These are phyloP conservation scores for Pythium guiyangense DNA, from an alignment of 352 stramenopile species.

Conservation along the genomic window DNA sequence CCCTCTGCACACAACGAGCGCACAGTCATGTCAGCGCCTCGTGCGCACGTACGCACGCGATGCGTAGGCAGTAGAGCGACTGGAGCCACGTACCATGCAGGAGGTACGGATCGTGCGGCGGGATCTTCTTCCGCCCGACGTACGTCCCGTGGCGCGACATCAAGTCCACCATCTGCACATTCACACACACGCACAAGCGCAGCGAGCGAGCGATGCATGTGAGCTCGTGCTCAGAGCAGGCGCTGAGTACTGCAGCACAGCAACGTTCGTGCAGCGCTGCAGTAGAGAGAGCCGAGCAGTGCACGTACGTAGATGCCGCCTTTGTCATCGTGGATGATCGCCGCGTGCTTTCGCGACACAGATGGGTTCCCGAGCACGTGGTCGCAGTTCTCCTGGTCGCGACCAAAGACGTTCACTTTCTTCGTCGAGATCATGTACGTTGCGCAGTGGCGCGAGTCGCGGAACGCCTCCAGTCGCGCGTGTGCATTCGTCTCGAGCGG, in stretches of 20 bases:
- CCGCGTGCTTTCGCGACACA: constrained; percentile 83
- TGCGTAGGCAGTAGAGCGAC: too few relatives aligned
- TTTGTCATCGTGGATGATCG: constrained; percentile 75
- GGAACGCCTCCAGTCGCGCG: constrained; percentile 68
- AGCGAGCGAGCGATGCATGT: neutral
- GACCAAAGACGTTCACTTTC: constrained; percentile 78
- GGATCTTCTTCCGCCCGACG: constrained; percentile 79
- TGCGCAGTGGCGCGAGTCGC: constrained; percentile 70
- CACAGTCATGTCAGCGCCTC: neutral
- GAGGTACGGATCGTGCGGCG: constrained; percentile 77
- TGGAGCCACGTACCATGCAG: constrained; percentile 46
- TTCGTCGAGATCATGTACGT: constrained; percentile 86
- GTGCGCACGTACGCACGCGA: neutral
- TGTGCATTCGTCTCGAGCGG: constrained; percentile 63
- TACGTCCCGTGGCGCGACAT: constrained; percentile 88
- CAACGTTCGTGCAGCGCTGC: neutral
- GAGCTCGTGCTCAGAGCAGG: neutral
- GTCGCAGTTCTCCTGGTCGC: constrained; percentile 82
- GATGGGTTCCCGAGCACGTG: constrained; percentile 86
- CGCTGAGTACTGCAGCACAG: neutral
- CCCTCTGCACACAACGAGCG: constrained; percentile 35
- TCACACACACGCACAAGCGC: neutral
- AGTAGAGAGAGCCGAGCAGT: neutral
- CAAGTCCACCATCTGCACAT: constrained; percentile 72
- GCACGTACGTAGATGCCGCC: constrained; percentile 79